Evolutionary conservation across 441 rosid genomes (phyloP), one percentile per base, ranked within the genome.

Genomic region (Populus hybrid): DNA sequence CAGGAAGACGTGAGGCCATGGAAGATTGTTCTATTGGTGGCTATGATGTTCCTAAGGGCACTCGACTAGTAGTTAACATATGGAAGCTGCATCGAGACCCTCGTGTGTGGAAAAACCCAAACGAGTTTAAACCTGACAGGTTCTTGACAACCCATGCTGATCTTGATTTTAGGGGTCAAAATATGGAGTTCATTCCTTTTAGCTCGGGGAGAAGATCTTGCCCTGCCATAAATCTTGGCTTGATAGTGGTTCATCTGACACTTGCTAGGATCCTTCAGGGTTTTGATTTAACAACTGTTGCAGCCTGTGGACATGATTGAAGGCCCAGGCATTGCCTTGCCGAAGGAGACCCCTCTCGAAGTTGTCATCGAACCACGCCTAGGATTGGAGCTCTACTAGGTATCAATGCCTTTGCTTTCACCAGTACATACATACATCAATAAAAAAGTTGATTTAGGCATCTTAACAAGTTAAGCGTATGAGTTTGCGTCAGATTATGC

Each of bases 191-290:
- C 75, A 78, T 86, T 14, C 84, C 83, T 0, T 81, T 82, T 64
- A 84, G 87, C 10, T 72, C 72, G 1, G 82, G 87, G 8, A 78
- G 78, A 61, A 42, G 86, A 20, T 76, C 81, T 3, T 86, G 88
- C 75, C 81, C 82, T 0, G 85, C 81, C 1, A 75, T 42, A 4
- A 28, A 71, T 23, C 71, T 86, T 46, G 84, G 75, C 0, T 70
- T 84, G 24, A 82, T 75, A 74, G 59, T 82, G 5, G 61, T 64
- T 18, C 84, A 84, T 42, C 63, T 84, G 67, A 77, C 73, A 1
- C 76, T 86, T n/a, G 86, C 88, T 18, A 72, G 79, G 16, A 65
- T 84, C 3, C 73, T 82, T 64, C 85, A 81, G 5, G 84, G 78
- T 26, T 82, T 84, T 69, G 87, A 82, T 38, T 4, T 83, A 28